Conservation (phyloP, 768 basidiomycete species). For the Russula olivacea region DNA sequence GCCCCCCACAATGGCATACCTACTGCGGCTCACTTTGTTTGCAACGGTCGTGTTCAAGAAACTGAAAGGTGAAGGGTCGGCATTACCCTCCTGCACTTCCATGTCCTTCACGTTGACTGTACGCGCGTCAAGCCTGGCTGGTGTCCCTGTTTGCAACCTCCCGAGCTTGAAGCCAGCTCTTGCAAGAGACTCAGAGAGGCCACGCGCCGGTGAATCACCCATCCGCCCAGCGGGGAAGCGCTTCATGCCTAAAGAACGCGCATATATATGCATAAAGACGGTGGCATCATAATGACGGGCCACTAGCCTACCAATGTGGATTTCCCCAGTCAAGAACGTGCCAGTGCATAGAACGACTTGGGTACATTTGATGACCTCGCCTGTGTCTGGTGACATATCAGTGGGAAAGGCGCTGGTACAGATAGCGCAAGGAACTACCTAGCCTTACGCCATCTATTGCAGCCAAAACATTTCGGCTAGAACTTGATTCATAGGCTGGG, state of each 20-base stretch:
- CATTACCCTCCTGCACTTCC: slow-evolving; percentile 62
- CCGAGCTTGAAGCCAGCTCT: slow-evolving; percentile 77
- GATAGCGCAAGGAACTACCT: slow-evolving; percentile 37
- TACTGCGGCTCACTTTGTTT: slow-evolving; percentile 48
- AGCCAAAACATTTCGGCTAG: slow-evolving; percentile 40
- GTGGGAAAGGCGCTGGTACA: background rate
- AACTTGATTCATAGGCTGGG: slow-evolving; percentile 27
- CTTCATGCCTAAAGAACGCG: slow-evolving; percentile 47
- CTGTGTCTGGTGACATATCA: slow-evolving; percentile 46
- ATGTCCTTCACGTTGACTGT: slow-evolving; percentile 67
- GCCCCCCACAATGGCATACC: too few species aligned
- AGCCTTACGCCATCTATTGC: slow-evolving; percentile 60
- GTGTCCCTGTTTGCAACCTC: slow-evolving; percentile 81
- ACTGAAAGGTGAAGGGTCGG: slow-evolving; percentile 64
- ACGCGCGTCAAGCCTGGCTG: slow-evolving; percentile 64
- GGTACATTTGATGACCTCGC: slow-evolving; percentile 68
- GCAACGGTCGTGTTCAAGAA: slow-evolving; percentile 62
- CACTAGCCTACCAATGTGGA: slow-evolving; percentile 63
- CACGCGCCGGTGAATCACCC: slow-evolving; percentile 62
- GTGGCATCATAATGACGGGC: background rate
- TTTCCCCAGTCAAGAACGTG: slow-evolving; percentile 87
- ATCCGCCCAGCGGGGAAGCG: slow-evolving; percentile 75
- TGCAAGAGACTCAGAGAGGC: slow-evolving; percentile 69
- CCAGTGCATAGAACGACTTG: slow-evolving; percentile 87
- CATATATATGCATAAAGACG: background rate